Evolutionary conservation across 257 asterid genomes (phyloP).

Genomic region (Nicotiana benthamiana): DNA sequence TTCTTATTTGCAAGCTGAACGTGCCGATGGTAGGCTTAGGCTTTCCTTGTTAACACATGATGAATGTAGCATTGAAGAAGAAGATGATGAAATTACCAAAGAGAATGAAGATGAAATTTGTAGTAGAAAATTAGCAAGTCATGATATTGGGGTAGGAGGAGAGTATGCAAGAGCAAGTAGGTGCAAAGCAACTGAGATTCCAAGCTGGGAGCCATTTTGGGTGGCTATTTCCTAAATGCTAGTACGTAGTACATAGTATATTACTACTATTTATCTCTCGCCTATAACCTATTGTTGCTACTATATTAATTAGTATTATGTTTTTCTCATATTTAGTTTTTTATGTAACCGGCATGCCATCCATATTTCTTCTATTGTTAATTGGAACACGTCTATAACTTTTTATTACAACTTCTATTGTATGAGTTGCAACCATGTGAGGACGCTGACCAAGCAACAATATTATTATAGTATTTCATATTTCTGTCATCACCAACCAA

Average conservation of each 20-base stretch:
- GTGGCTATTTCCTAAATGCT: conserved; percentile 52
- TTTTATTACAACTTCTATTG: not conserved
- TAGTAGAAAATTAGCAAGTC: conserved; percentile 26
- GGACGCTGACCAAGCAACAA: not conserved
- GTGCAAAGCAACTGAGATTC: conserved; percentile 50
- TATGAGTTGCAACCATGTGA: not conserved
- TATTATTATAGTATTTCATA: not conserved
- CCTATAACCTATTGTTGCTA: not conserved
- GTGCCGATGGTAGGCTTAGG: conserved; percentile 61
- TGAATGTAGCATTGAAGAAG: conserved; percentile 1
- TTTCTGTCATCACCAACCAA: not conserved
- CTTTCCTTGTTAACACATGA: conserved; percentile 28
- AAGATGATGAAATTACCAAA: not conserved
- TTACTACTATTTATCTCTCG: no score
- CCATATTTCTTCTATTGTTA: not conserved
- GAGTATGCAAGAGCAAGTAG: conserved; percentile 35
- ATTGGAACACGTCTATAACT: not conserved
- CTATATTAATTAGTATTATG: not conserved
- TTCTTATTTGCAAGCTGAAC: conserved; percentile 44
- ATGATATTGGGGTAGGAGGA: conserved; percentile 21
- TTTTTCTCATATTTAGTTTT: not conserved
- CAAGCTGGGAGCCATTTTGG: conserved; percentile 34
- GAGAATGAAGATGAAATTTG: not conserved
- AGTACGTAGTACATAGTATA: no score
- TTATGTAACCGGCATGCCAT: conserved; percentile 9